Percentiles rank a stretch among this genome's conserved stretches.
These are phyloP conservation scores for Protomyces pachydermus DNA, from an alignment of 1,139 yeast species.

Conservation along the genomic window DNA sequence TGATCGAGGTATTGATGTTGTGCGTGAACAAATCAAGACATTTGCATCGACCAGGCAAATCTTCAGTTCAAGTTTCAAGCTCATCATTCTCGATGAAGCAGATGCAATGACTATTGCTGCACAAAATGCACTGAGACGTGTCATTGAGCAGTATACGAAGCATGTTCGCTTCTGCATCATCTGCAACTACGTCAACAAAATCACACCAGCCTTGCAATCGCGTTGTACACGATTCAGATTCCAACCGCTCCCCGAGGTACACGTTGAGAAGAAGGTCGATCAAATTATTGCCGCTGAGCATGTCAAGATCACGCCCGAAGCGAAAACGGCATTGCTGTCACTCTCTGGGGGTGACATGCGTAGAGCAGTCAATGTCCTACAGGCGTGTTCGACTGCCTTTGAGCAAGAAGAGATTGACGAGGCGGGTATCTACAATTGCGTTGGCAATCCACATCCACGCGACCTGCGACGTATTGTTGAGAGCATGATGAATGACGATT, in stretches of 20 bases:
- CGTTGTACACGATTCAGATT: conserved; percentile 94
- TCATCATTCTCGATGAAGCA: conserved; percentile 92
- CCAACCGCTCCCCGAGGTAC: conserved; percentile 66
- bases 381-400: conserved; percentile 84
- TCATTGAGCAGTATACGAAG: conserved; percentile 88
- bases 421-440: conserved; percentile 82
- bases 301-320: conserved; percentile 54
- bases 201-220: conserved; percentile 88
- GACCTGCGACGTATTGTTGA: conserved; percentile 73
- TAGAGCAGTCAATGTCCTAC: conserved; percentile 85
- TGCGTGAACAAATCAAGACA: conserved; percentile 74
- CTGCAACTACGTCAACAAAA: conserved; percentile 92
- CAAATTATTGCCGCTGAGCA: conserved; percentile 66
- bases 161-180: conserved; percentile 93
- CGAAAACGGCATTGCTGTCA: conserved; percentile 59
- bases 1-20: conserved; percentile 83
- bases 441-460: conserved; percentile 90
- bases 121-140: conserved; percentile 86
- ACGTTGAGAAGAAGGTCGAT: conserved; percentile 62
- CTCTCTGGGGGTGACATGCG: conserved; percentile 94
- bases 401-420: conserved; percentile 47
- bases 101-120: conserved; percentile 99
- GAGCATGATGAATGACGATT: conserved; percentile 76
- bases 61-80: conserved; percentile 56
- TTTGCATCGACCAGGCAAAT: conserved; percentile 90